phyloP scores from a whole-genome alignment of 2,329 filamentous ascomycete species.

The Trichoderma citrinoviride region DNA sequence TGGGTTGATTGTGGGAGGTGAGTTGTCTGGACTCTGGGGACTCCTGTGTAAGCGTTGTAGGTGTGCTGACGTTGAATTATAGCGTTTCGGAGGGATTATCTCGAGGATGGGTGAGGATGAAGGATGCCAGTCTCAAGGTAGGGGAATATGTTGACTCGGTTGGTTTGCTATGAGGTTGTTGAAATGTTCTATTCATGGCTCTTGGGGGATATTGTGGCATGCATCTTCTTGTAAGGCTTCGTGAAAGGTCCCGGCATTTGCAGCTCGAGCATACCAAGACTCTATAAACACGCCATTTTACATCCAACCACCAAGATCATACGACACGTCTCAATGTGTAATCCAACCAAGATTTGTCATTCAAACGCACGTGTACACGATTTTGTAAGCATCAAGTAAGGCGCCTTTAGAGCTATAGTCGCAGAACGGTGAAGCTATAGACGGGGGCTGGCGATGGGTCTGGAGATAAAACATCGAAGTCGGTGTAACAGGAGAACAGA shows the following conservation, averaged over 20 bases:
- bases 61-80: not conserved
- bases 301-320: no score
- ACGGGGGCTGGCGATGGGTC: not conserved
- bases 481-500: no score
- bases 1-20: slow-evolving; percentile 54
- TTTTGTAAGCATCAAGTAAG: not conserved
- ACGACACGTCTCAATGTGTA: not conserved
- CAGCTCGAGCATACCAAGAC: no score
- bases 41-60: not conserved
- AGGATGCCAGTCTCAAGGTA: not conserved
- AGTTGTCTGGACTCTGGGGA: slow-evolving; percentile 31
- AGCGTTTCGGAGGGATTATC: slow-evolving; percentile 19
- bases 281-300: no score
- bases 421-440: no score
- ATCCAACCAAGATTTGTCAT: not conserved
- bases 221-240: no score
- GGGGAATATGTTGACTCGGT: not conserved
- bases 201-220: no score
- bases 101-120: not conserved
- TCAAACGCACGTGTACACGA: not conserved
- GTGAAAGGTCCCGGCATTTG: no score
- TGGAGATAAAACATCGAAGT: not conserved
- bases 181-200: no score
- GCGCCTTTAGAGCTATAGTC: no score
- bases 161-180: no score